A percentile compares a stretch with the other conserved stretches of the same genome.
phyloP scores from a whole-genome alignment of 139 green algal species.

The Tetradesmus obliquus region DNA sequence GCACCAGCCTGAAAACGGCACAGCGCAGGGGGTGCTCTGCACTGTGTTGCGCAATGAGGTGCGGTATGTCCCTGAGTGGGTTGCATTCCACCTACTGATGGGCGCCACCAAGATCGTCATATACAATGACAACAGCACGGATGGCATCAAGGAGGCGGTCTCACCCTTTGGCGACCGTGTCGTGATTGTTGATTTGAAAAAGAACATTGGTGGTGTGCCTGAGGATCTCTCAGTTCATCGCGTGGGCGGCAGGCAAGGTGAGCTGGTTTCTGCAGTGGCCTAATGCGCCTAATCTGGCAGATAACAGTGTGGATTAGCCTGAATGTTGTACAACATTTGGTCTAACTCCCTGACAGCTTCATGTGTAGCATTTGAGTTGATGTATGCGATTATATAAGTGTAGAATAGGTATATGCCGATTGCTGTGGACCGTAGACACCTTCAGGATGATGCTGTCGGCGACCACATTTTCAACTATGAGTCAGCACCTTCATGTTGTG shows the following conservation, averaged over 20 bases:
- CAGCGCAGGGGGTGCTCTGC: background rate
- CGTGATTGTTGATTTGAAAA: background rate
- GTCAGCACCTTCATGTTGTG: too few species aligned
- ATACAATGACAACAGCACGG: slow-evolving; percentile 21
- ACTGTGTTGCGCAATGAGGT: background rate
- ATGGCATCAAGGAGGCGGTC: background rate
- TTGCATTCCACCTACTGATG: slow-evolving; percentile 8
- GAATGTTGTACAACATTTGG: too few species aligned
- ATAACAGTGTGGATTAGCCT: too few species aligned
- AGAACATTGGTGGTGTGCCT: background rate
- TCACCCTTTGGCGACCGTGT: background rate
- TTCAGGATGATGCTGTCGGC: too few species aligned
- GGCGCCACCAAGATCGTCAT: background rate
- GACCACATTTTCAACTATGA: too few species aligned
- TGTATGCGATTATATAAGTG: too few species aligned
- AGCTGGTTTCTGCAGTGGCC: too few species aligned
- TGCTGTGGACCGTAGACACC: too few species aligned
- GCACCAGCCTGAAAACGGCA: background rate
- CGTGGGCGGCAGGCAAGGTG: background rate
- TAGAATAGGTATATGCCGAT: too few species aligned
- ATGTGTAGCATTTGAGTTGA: too few species aligned
- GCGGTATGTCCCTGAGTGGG: background rate
- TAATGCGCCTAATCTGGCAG: too few species aligned
- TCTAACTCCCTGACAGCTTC: too few species aligned
- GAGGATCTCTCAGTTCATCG: background rate